A percentile compares a stretch with the other conserved stretches of the same genome.
Evolutionary conservation across 2,329 filamentous ascomycete genomes (phyloP).

Genomic region (Botrytis paeoniae): DNA sequence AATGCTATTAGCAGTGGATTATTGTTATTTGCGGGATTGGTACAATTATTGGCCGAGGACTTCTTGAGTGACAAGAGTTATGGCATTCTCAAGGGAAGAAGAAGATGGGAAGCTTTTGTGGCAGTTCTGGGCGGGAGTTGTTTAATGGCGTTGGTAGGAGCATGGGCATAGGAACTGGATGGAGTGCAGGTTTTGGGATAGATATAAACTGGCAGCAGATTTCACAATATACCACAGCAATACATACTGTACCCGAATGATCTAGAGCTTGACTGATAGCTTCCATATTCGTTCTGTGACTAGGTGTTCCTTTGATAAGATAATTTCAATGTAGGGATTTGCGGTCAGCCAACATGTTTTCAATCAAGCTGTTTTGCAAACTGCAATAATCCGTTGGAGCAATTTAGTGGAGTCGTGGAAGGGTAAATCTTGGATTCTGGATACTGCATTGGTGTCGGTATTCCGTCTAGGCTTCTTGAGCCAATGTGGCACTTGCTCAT

Average conservation of each 20-base stretch:
- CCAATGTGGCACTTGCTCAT: not conserved
- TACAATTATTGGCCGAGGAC: conserved; percentile 82
- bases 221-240: not conserved
- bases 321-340: not conserved
- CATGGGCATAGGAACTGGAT: conserved; percentile 49
- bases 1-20: conserved; percentile 81
- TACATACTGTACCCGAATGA: not conserved
- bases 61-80: conserved; percentile 73
- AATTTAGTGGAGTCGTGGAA: not conserved
- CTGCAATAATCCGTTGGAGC: not conserved
- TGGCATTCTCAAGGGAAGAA: conserved; percentile 53
- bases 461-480: not conserved
- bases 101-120: conserved; percentile 58
- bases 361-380: not conserved
- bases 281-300: not conserved
- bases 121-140: conserved; percentile 58
- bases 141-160: conserved; percentile 65
- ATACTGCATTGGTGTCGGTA: not conserved
- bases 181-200: not conserved
- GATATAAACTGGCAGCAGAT: not conserved
- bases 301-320: not conserved
- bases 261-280: not conserved
- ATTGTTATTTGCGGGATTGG: conserved; percentile 76
- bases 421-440: not conserved
- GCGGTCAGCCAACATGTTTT: no score